phyloP scores from a whole-genome alignment of 805 yeast species.

The Osmozyma mogii region DNA sequence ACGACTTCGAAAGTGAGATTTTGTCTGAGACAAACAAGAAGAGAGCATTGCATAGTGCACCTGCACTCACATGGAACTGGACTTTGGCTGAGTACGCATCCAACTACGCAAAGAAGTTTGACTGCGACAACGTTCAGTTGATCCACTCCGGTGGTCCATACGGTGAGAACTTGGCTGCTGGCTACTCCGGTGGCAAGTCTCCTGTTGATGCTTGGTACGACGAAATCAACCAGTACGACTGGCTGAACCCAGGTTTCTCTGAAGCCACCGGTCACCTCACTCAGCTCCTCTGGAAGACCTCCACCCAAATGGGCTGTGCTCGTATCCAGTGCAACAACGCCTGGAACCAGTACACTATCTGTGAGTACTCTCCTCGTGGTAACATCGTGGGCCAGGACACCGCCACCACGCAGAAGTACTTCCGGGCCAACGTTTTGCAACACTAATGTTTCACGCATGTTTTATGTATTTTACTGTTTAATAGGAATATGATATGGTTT shows the following conservation, averaged over 20 bases:
- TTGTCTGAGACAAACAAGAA: too few species aligned
- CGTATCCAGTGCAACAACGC: conserved; percentile 36
- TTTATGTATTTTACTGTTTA: too few species aligned
- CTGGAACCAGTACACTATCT: conserved; percentile 58
- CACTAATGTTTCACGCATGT: too few species aligned
- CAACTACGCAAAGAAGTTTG: conserved; percentile 17
- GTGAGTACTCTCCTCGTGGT: conserved; percentile 59
- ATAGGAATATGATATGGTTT: too few species aligned
- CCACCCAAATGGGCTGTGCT: conserved; percentile 63
- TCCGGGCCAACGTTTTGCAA: conserved; percentile 38
- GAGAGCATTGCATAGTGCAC: conserved; percentile 1
- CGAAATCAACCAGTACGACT: conserved; percentile 53
- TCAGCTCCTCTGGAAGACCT: conserved; percentile 62
- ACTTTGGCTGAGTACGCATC: conserved; percentile 3
- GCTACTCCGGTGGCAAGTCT: conserved; percentile 43
- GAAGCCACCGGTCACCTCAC: conserved; percentile 70
- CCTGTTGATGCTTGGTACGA: conserved; percentile 73
- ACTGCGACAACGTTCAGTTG: conserved; percentile 52
- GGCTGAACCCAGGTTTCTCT: conserved; percentile 41
- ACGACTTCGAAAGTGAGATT: not conserved
- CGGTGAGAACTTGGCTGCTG: conserved; percentile 76
- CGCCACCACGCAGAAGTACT: conserved; percentile 26
- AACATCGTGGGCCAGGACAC: conserved; percentile 34
- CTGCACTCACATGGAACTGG: too few species aligned
- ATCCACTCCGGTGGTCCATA: conserved; percentile 58